Percentiles rank a stretch among this genome's conserved stretches.
These are phyloP conservation scores for Starmerella sirachaensis DNA, from an alignment of 805 yeast genomes.

Conservation along the genomic window DNA sequence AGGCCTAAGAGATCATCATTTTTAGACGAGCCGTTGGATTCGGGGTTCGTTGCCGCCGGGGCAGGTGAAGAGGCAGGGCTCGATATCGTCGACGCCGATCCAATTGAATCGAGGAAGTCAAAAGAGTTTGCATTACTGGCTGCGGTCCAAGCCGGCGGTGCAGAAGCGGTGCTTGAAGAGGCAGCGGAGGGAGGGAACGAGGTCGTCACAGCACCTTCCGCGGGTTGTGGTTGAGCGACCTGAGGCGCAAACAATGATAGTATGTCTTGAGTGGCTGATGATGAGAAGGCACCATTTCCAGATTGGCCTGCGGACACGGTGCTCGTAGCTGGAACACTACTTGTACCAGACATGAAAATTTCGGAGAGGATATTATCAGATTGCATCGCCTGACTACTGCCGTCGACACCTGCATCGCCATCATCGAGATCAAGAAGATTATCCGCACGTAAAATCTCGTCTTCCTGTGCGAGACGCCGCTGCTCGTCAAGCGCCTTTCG, in stretches of 20 bases:
- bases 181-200: too few relatives aligned
- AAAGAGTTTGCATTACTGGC: neutral
- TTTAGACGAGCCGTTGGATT: neutral
- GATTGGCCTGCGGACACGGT: neutral
- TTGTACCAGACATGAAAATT: constrained; percentile 20
- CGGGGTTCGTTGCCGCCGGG: neutral
- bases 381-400: constrained; percentile 18
- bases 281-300: constrained; percentile 3
- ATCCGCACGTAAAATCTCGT: constrained; percentile 29
- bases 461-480: constrained; percentile 63
- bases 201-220: neutral
- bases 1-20: constrained; percentile 27
- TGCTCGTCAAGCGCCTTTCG: constrained; percentile 60
- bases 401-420: constrained; percentile 31
- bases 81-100: neutral
- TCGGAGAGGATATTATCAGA: constrained; percentile 21
- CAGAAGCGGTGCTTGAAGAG: too few relatives aligned
- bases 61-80: neutral
- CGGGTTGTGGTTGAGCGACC: neutral
- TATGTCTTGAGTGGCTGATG: constrained; percentile 34
- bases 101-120: constrained; percentile 2
- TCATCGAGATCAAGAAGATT: constrained; percentile 78
- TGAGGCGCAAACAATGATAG: constrained; percentile 34
- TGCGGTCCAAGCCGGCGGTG: too few relatives aligned
- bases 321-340: constrained; percentile 16